phyloP scores from a whole-genome alignment of 179 eudicot species.

The Beta macrorhiza region DNA sequence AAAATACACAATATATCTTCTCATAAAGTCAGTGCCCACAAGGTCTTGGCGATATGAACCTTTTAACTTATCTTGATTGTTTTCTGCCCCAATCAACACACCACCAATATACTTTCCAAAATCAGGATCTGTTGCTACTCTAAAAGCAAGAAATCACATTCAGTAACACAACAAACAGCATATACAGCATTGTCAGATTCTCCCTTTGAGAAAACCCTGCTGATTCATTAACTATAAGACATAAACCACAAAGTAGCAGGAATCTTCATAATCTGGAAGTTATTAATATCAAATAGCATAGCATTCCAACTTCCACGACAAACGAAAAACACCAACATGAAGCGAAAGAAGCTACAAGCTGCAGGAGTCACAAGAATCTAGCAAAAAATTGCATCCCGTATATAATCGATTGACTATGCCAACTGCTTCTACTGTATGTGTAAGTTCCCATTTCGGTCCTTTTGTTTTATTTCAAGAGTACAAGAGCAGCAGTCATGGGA shows the following conservation, averaged over 20 bases:
- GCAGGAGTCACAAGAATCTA: not conserved
- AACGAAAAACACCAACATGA: not conserved
- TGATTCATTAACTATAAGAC: not conserved
- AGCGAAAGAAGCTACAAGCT: not conserved
- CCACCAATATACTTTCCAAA: constrained; percentile 71
- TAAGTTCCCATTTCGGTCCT: not conserved
- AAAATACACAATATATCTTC: not conserved
- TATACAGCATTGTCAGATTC: not conserved
- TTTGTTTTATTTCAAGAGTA: not conserved
- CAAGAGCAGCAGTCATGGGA: not conserved
- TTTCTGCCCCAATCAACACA: constrained; percentile 65
- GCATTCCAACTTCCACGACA: too few species aligned
- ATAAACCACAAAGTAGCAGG: not conserved
- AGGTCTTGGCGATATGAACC: constrained; percentile 38
- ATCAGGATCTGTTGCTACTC: constrained; percentile 58
- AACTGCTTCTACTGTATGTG: not conserved
- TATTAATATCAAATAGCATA: not conserved
- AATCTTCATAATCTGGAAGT: not conserved
- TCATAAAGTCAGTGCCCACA: constrained; percentile 5
- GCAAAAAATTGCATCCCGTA: not conserved
- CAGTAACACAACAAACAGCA: constrained; percentile 13
- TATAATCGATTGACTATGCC: not conserved
- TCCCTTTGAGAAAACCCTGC: not conserved
- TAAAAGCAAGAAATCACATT: constrained; percentile 32
- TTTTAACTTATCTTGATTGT: constrained; percentile 40